Evolutionary conservation across 2,329 filamentous ascomycete genomes (phyloP).

Genomic region (Epichloe scottii): DNA sequence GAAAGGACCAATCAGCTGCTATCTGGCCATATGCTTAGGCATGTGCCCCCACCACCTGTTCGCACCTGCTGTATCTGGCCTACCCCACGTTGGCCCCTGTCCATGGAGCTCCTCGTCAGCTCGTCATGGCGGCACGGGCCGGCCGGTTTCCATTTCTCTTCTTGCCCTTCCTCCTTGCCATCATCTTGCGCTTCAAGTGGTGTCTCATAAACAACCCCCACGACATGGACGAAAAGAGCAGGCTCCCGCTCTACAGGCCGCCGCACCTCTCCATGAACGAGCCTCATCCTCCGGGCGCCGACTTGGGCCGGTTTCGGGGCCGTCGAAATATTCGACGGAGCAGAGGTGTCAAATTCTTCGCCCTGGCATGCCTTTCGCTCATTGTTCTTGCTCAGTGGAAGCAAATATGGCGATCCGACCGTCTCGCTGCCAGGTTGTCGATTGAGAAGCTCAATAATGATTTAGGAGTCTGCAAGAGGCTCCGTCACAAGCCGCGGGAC

Average conservation of each 20-base stretch:
- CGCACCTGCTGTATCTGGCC: too few species aligned
- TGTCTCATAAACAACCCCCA: not conserved
- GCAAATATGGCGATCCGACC: slow-evolving; percentile 22
- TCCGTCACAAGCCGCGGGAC: slow-evolving; percentile 42
- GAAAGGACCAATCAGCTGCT: too few species aligned
- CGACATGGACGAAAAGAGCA: slow-evolving; percentile 27
- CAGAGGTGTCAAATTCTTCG: slow-evolving; percentile 29
- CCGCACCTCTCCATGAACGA: slow-evolving; percentile 11
- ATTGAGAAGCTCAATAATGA: slow-evolving; percentile 39
- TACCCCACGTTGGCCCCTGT: too few species aligned
- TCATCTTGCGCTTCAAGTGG: not conserved
- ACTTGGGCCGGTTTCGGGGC: slow-evolving; percentile 10
- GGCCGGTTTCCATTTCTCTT: too few species aligned
- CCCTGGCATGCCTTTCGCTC: slow-evolving; percentile 35
- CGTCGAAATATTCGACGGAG: slow-evolving; percentile 27
- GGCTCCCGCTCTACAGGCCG: slow-evolving; percentile 32
- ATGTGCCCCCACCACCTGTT: too few species aligned
- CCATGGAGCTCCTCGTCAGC: too few species aligned
- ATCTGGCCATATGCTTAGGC: too few species aligned
- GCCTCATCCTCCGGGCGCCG: not conserved
- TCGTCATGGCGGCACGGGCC: too few species aligned
- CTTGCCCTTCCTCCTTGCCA: too few species aligned
- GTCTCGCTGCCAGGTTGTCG: slow-evolving; percentile 30
- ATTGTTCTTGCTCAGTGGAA: slow-evolving; percentile 38
- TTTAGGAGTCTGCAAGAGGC: slow-evolving; percentile 40